Base-by-base conservation (phyloP, 78 protist species). In the Isochrysis galbana region DNA sequence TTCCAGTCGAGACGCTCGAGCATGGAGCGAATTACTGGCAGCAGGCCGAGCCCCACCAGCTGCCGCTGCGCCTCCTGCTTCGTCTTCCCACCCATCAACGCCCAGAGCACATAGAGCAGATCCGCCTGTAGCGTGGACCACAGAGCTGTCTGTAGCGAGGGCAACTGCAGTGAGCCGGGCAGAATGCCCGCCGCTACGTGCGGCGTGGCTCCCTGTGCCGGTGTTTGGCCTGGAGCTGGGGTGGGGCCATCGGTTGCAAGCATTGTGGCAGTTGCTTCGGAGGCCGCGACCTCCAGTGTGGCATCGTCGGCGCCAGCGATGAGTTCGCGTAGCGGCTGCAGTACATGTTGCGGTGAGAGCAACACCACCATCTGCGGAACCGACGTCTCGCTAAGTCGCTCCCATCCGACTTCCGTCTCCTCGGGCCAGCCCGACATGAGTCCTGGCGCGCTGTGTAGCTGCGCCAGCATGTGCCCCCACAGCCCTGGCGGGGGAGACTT, bases 51-150 rank as follows among this genome's bases (percentile, higher is more conserved):
- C 25, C 11, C 44, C 47, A 74, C 45, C 14, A 74, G 84, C 84
- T 26, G 1, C 86, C 4, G 48, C 86, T 78, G 86, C 47, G 86
- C 86, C 47, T 78, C 25, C 47, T 5, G n/a, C 86, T 78, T 78
- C n/a, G 86, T 78, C 48, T 78, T 78, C 14, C 86, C 86, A 29
- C 86, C 86, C 86, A 78, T 78, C 17, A 78, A n/a, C 48, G 86
- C 86, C 86, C 86, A 78, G 11, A 41, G 25, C n/a, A 78, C 86
- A n/a, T 78, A 78, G 32, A 72, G 41, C 82, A 72, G 42, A 41
- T 72, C 82, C 1, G 82, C 82, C 41, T 72, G 82, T 22, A 72
- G 82, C 42, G 46, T 74, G 14, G 14, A 36, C 84, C 46, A 39
- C n/a, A 36, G 84, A 3, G 46, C 84, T 4, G 47, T 36, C 84